Conservation (phyloP, 2,329 filamentous ascomycete species). For the Cercospora sp. region DNA sequence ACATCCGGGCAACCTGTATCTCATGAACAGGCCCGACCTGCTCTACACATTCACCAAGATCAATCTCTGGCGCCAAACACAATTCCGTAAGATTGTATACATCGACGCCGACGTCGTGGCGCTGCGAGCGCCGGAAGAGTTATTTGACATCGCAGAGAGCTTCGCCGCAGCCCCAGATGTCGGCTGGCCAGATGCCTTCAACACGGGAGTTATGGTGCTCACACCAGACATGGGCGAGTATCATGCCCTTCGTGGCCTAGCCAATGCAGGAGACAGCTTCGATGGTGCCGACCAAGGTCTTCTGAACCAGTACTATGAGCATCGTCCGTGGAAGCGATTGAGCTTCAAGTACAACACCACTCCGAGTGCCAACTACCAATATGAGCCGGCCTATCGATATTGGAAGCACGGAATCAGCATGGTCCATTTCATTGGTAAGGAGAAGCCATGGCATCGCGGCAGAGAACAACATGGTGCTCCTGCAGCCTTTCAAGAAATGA, state of each 20-base stretch:
- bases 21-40: slow-evolving; percentile 90
- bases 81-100: slow-evolving; percentile 91
- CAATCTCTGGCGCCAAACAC: slow-evolving; percentile 84
- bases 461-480: slow-evolving; percentile 50
- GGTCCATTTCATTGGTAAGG: slow-evolving; percentile 89
- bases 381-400: slow-evolving; percentile 89
- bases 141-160: slow-evolving; percentile 66
- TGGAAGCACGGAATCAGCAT: slow-evolving; percentile 86
- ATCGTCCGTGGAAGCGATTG: slow-evolving; percentile 74
- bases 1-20: slow-evolving; percentile 75
- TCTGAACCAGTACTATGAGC: slow-evolving; percentile 88
- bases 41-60: slow-evolving; percentile 96
- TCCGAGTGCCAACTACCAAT: slow-evolving; percentile 94
- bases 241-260: slow-evolving; percentile 79
- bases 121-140: slow-evolving; percentile 85
- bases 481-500: slow-evolving; percentile 76
- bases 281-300: slow-evolving; percentile 96
- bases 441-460: slow-evolving; percentile 75
- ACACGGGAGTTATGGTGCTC: slow-evolving; percentile 94
- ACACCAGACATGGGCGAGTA: slow-evolving; percentile 85
- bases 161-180: slow-evolving; percentile 85
- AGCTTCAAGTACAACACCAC: slow-evolving; percentile 98
- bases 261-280: slow-evolving; percentile 84
- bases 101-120: slow-evolving; percentile 93
- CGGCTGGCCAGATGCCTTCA: slow-evolving; percentile 97